These are phyloP conservation scores for Huiozyma sinensis DNA, from an alignment of 805 yeast species.

Conservation along the genomic window DNA sequence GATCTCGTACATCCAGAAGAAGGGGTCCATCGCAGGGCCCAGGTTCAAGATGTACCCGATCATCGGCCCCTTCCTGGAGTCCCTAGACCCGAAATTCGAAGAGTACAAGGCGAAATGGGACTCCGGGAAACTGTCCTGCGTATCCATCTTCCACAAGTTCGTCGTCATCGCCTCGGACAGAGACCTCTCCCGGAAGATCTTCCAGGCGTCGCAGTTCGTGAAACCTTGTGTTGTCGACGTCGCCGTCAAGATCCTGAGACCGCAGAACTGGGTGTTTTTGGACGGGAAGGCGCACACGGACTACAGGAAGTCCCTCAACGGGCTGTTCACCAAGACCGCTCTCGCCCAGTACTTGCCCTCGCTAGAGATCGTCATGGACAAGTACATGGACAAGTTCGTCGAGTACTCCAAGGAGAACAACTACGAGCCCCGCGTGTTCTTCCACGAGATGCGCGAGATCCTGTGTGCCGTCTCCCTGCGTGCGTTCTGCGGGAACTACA, in stretches of 20 bases:
- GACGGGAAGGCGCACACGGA: constrained; percentile 95
- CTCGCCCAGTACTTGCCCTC: constrained; percentile 74
- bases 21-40: constrained; percentile 91
- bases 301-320: constrained; percentile 83
- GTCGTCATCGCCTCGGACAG: constrained; percentile 88
- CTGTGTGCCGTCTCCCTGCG: constrained; percentile 89
- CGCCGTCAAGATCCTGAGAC: constrained; percentile 86
- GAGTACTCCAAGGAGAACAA: constrained; percentile 44
- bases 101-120: constrained; percentile 90
- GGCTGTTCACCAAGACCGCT: constrained; percentile 77
- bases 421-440: constrained; percentile 53
- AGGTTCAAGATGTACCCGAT: constrained; percentile 81
- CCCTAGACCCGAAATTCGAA: constrained; percentile 90
- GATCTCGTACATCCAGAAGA: constrained; percentile 63
- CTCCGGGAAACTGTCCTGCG: constrained; percentile 91
- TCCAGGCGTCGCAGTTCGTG: constrained; percentile 76
- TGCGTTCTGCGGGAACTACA: constrained; percentile 93
- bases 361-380: constrained; percentile 76
- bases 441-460: constrained; percentile 91
- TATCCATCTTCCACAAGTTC: constrained; percentile 94
- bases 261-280: constrained; percentile 93
- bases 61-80: constrained; percentile 92
- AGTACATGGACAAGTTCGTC: constrained; percentile 59
- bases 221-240: constrained; percentile 98
- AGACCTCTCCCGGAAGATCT: constrained; percentile 78